A percentile compares a stretch with the other conserved stretches of the same genome.
phyloP scores from a whole-genome alignment of 768 basidiomycete species.

The Tulasnella sp. region DNA sequence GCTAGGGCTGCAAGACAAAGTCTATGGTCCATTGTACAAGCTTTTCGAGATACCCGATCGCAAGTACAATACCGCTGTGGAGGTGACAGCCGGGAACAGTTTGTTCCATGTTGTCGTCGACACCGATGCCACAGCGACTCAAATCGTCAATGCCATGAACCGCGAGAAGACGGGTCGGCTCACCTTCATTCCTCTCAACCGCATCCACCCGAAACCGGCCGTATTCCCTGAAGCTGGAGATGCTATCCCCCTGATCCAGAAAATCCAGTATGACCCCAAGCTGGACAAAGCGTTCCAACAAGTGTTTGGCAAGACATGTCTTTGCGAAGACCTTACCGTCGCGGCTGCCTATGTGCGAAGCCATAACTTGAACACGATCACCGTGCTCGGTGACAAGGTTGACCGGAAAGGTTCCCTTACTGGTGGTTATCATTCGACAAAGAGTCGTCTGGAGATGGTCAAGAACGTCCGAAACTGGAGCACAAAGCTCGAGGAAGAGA shows the following conservation, averaged over 20 bases:
- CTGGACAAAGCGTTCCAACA: conserved; percentile 88
- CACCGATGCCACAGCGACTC: conserved; percentile 87
- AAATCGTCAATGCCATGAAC: conserved; percentile 90
- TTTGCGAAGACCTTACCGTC: conserved; percentile 87
- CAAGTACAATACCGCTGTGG: conserved; percentile 87
- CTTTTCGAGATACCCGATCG: conserved; percentile 85
- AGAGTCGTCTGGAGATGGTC: conserved; percentile 86
- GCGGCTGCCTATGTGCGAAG: conserved; percentile 93
- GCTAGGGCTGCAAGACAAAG: conserved; percentile 63
- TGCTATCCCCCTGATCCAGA: conserved; percentile 75
- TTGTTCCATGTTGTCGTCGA: conserved; percentile 98
- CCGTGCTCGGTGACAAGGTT: conserved; percentile 94
- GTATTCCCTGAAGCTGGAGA: conserved; percentile 67
- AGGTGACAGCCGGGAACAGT: conserved; percentile 93
- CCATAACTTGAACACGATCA: conserved; percentile 94
- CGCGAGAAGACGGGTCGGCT: conserved; percentile 91
- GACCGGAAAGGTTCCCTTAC: conserved; percentile 95
- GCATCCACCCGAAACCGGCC: conserved; percentile 73
- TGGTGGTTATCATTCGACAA: conserved; percentile 92
- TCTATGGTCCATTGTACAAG: conserved; percentile 91
- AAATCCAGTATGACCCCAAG: conserved; percentile 67
- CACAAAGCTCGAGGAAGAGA: conserved; percentile 62
- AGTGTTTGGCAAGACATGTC: conserved; percentile 95
- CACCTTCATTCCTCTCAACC: conserved; percentile 97
- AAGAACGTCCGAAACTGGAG: conserved; percentile 73